Conservation (phyloP, 345 rosid species). For the Turritis glabra region DNA sequence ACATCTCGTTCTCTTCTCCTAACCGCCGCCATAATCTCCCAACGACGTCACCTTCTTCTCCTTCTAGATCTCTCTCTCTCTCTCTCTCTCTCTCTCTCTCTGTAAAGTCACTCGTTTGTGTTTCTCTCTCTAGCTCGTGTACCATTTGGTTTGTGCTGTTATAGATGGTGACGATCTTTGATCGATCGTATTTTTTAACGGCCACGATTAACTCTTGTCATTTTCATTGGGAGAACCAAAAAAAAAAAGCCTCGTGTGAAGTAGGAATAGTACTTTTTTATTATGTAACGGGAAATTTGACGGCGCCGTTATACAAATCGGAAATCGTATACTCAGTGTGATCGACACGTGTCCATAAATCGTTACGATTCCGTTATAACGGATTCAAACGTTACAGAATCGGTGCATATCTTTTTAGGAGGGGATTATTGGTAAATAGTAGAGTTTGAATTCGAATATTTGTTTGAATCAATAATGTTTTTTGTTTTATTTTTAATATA, state of each 20-base stretch:
- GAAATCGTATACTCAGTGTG: neutral
- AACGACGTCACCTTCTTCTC: constrained; percentile 26
- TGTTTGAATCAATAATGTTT: neutral
- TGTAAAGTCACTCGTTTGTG: neutral
- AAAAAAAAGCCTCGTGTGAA: constrained; percentile 25
- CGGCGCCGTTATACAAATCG: constrained; percentile 30
- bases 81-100: constrained; percentile 17
- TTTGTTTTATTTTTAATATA: neutral
- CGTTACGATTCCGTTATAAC: neutral
- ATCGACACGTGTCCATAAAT: neutral
- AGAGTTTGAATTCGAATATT: neutral
- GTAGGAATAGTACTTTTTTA: neutral
- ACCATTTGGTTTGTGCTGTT: constrained; percentile 16
- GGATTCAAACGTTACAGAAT: neutral
- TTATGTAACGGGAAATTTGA: constrained; percentile 35
- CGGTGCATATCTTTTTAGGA: neutral
- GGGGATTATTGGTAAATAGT: neutral
- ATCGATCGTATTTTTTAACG: constrained; percentile 3
- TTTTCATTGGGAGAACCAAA: neutral
- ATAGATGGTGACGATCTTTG: constrained; percentile 20
- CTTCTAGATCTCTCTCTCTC: neutral
- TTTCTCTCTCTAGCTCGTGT: constrained; percentile 8
- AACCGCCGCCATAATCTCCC: constrained; percentile 36
- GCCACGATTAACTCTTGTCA: constrained; percentile 22
- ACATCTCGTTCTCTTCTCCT: constrained; percentile 30